Conservation (phyloP, 495 filamentous ascomycete species). For the Rhizodiscina lignyota region DNA sequence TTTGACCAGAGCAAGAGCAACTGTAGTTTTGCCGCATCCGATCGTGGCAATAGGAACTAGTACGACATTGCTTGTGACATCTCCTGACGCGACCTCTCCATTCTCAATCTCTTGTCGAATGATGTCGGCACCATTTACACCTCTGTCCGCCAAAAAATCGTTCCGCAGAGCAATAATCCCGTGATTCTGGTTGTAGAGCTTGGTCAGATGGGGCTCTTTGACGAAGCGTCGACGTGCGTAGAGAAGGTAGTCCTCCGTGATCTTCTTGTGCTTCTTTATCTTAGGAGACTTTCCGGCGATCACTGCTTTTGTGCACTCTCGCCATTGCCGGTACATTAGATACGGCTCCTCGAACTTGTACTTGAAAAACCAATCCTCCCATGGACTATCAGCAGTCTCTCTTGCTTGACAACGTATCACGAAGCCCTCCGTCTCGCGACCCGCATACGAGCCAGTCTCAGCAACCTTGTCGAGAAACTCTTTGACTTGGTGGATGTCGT, state of each 20-base stretch:
- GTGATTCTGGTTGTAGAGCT: constrained; percentile 68
- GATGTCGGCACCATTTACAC: constrained; percentile 74
- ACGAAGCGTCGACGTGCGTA: constrained; percentile 62
- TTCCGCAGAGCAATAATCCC: constrained; percentile 89
- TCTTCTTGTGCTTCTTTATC: constrained; percentile 69
- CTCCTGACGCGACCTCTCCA: constrained; percentile 21
- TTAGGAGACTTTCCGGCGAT: constrained; percentile 59
- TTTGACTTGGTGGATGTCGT: constrained; percentile 56
- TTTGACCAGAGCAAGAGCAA: constrained; percentile 64
- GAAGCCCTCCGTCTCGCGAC: constrained; percentile 89
- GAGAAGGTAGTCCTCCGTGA: constrained; percentile 78
- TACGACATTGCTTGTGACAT: constrained; percentile 47
- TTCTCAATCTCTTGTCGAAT: constrained; percentile 42
- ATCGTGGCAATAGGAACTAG: constrained; percentile 80
- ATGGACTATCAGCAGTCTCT: constrained; percentile 28
- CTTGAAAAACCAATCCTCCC: constrained; percentile 96
- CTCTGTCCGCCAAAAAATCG: constrained; percentile 63
- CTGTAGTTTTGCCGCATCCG: constrained; percentile 91
- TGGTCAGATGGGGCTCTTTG: constrained; percentile 41
- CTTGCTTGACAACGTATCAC: constrained; percentile 77
- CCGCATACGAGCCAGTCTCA: constrained; percentile 72
- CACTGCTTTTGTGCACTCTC: constrained; percentile 85
- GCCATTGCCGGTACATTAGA: constrained; percentile 95
- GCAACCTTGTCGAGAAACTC: constrained; percentile 67
- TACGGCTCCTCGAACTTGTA: constrained; percentile 99